Percentiles rank a stretch among this genome's conserved stretches.
Evolutionary conservation across 1,284 basidiomycete species (phyloP).

Genomic region (Peniophora sp.): DNA sequence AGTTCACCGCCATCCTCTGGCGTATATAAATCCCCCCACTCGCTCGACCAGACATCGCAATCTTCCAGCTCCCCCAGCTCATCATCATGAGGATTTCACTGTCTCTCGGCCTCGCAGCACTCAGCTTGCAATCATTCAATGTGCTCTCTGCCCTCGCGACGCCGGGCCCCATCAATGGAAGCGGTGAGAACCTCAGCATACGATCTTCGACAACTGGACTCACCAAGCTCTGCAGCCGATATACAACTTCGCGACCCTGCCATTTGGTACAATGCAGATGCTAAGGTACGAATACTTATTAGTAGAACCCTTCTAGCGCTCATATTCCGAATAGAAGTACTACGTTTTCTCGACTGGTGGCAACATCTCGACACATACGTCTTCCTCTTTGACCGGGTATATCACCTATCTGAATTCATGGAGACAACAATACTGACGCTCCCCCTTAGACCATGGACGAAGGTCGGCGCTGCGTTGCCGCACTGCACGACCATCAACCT

Average conservation of each 20-base stretch:
- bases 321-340: slow-evolving; percentile 9
- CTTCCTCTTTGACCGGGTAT: slow-evolving; percentile 13
- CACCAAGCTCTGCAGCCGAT: not conserved
- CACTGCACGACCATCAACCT: slow-evolving; percentile 11
- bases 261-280: not conserved
- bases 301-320: not conserved
- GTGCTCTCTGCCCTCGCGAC: not conserved
- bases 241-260: not conserved
- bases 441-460: slow-evolving; percentile 11
- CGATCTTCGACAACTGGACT: not conserved
- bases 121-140: not conserved
- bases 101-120: not conserved
- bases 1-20: no score
- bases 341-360: slow-evolving; percentile 15
- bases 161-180: not conserved
- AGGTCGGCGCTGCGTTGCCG: slow-evolving; percentile 12
- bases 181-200: not conserved
- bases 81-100: no score
- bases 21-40: no score
- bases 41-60: no score
- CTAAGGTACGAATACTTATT: not conserved
- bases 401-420: not conserved
- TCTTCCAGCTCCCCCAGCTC: no score
- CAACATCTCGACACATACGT: slow-evolving; percentile 12
- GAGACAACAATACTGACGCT: not conserved